Conservation (phyloP, 768 basidiomycete species). For the Dacryopinax spathularia region DNA sequence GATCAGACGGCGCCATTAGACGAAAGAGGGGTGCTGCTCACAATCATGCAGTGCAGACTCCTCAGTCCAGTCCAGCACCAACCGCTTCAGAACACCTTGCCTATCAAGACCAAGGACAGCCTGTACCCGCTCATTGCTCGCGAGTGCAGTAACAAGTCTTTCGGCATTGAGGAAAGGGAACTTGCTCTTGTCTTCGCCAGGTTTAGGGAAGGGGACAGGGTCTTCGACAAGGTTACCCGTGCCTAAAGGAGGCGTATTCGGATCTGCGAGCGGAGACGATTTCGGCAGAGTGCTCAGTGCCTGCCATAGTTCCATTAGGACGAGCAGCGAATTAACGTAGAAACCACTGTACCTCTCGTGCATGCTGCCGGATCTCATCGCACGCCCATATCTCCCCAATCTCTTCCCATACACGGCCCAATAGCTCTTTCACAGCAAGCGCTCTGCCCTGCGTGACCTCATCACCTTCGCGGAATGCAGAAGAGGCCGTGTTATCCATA, state of each 20-base stretch:
- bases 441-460: slow-evolving; percentile 26
- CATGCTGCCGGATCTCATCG: slow-evolving; percentile 36
- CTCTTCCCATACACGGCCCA: slow-evolving; percentile 49
- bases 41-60: slow-evolving; percentile 62
- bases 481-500: slow-evolving; percentile 38
- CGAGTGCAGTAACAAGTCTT: slow-evolving; percentile 41
- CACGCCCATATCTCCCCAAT: slow-evolving; percentile 63
- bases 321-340: not conserved
- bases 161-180: slow-evolving; percentile 38
- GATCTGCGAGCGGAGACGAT: slow-evolving; percentile 27
- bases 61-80: slow-evolving; percentile 55
- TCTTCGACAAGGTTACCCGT: slow-evolving; percentile 34
- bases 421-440: slow-evolving; percentile 43
- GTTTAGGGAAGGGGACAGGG: slow-evolving; percentile 29
- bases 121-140: slow-evolving; percentile 40
- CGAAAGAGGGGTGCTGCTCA: slow-evolving; percentile 29
- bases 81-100: slow-evolving; percentile 37
- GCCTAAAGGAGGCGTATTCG: slow-evolving; percentile 26
- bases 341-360: slow-evolving; percentile 36
- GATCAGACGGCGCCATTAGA: slow-evolving; percentile 9
- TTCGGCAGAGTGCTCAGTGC: slow-evolving; percentile 32
- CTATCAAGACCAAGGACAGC: slow-evolving; percentile 51
- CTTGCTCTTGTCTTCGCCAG: slow-evolving; percentile 13
- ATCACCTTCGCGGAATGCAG: slow-evolving; percentile 28
- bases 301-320: slow-evolving; percentile 23